Evolutionary conservation across 306 rosid genomes (phyloP), one percentile per base, ranked within the genome.

Genomic region (Cicer judaicum): DNA sequence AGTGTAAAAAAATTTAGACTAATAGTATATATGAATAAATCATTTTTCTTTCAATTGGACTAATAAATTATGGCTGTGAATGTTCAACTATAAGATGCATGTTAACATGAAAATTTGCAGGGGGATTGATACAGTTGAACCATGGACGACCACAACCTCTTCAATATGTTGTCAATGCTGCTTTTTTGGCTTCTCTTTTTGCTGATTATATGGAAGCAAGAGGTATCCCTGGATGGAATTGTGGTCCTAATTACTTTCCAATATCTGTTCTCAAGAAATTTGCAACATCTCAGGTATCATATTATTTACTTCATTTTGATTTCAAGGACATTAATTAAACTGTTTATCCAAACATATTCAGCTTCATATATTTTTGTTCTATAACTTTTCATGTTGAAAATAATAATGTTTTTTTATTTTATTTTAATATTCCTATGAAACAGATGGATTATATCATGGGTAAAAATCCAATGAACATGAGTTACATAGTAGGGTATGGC

Each of bases 371-470:
- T 47, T 50, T 47, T 47, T 12, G 54, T 48, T n/a, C 54, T 48
- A 6, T 13, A 13, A 21, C 24, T 21, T 21, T 21, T 21, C 24
- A 21, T 21, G 24, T 21, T 21, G 24, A 21, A 21, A 21, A 21
- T 24, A 16, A 15, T 1, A 4, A 64, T 59, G 11, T 59, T 4
- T 3, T 38, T 18, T 18, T 59, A 10, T 57, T 12, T 5, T 24
- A n/a, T n/a, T n/a, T n/a, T 24, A 24, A 5, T 49, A 61, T 21
- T 79, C 7, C 6, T 13, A 46, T 68, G 44, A 12, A 44, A 38
- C 85, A 89, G 94, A 68, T 87, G 15, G 94, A 89, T 63, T 89
- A 87, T 77, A 87, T 89, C 15, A 43, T 89, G 54, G 94, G 91
- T n/a, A 85, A 83, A 53, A 88, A 90, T 73, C 91, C 96, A 12